Conservation (phyloP, 305 asterid genomes). For the Fraxinus xanthoxyloides region DNA sequence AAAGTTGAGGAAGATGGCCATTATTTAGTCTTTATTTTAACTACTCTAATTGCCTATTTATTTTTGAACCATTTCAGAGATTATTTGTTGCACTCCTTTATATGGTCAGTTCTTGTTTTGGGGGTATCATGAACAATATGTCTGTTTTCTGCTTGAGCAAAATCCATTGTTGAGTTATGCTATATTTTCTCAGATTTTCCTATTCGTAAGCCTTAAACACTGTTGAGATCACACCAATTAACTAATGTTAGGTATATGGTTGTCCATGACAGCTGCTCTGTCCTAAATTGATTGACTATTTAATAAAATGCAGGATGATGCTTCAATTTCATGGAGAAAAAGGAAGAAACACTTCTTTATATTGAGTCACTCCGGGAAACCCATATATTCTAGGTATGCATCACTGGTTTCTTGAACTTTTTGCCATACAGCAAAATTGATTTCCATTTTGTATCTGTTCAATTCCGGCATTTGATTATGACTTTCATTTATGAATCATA, state of each 20-base stretch:
- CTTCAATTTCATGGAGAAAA: constrained; percentile 92
- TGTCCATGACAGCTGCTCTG: constrained; percentile 10
- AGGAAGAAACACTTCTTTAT: constrained; percentile 95
- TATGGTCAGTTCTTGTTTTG: not conserved
- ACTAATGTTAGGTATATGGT: not conserved
- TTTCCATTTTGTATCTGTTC: constrained; percentile 3
- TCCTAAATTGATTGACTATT: constrained; percentile 25
- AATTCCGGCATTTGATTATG: not conserved
- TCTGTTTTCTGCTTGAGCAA: not conserved
- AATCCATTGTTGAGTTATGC: not conserved
- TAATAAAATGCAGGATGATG: constrained; percentile 78
- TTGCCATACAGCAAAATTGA: not conserved
- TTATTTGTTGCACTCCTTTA: not conserved
- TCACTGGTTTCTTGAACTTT: constrained; percentile 9
- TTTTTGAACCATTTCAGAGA: not conserved
- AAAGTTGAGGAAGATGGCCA: not conserved
- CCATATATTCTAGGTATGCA: constrained; percentile 87
- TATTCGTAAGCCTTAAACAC: not conserved
- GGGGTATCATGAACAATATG: not conserved
- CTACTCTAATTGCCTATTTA: not conserved
- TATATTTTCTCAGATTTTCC: not conserved
- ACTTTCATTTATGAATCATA: constrained; percentile 2
- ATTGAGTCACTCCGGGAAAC: constrained; percentile 96
- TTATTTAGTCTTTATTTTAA: not conserved
- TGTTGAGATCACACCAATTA: not conserved